phyloP scores from a whole-genome alignment of 176 grass and related monocot species.

The Carex kokanica region DNA sequence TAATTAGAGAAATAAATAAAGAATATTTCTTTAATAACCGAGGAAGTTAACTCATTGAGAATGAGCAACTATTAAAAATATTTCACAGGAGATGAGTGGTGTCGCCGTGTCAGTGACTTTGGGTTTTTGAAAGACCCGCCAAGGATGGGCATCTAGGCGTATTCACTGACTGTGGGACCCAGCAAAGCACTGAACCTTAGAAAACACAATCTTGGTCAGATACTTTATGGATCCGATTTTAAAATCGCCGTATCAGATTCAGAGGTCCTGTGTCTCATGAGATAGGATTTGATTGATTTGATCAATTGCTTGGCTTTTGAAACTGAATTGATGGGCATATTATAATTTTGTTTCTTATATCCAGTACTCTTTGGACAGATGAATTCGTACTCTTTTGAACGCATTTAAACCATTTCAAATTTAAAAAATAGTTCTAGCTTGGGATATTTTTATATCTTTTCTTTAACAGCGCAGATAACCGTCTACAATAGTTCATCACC shows the following conservation, averaged over 20 bases:
- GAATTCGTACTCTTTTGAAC: background rate
- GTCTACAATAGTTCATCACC: background rate
- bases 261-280: background rate
- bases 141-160: background rate
- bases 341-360: background rate
- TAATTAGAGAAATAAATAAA: no score
- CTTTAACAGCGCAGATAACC: background rate
- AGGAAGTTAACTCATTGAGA: background rate
- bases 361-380: no score
- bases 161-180: slow-evolving; percentile 12
- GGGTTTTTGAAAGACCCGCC: slow-evolving; percentile 25
- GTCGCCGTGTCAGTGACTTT: slow-evolving; percentile 28
- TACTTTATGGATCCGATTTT: background rate
- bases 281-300: background rate
- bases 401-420: background rate
- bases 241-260: background rate
- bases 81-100: background rate
- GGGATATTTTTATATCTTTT: background rate
- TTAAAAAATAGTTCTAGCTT: background rate
- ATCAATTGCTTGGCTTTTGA: background rate
- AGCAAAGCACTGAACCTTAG: slow-evolving; percentile 15
- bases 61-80: background rate
- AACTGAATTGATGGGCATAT: background rate
- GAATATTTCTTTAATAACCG: background rate
- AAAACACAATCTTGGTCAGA: slow-evolving; percentile 10